Conservation (phyloP, 306 rosid genomes). For the Inga laurina region DNA sequence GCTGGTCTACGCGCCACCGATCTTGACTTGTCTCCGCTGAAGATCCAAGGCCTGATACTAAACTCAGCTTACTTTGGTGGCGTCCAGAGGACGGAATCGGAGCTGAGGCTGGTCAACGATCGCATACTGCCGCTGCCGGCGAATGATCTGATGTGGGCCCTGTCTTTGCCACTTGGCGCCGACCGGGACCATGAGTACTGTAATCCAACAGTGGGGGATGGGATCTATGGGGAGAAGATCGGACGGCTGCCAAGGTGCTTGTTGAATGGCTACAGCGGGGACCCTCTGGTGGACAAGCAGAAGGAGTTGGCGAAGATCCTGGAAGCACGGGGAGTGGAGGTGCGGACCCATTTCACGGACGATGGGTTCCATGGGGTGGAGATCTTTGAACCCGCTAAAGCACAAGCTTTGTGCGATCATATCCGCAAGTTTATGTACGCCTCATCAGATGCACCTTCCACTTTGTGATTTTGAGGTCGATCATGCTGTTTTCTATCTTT, state of each 20-base stretch:
- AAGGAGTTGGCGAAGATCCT: constrained; percentile 45
- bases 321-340: constrained; percentile 58
- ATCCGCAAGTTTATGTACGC: constrained; percentile 40
- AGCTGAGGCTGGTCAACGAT: constrained; percentile 44
- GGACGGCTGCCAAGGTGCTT: constrained; percentile 53
- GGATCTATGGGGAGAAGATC: constrained; percentile 39
- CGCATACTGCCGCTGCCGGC: constrained; percentile 48
- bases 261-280: constrained; percentile 59
- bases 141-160: constrained; percentile 65
- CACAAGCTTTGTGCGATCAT: constrained; percentile 15
- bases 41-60: constrained; percentile 55
- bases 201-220: constrained; percentile 44
- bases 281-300: constrained; percentile 71
- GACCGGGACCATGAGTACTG: constrained; percentile 69
- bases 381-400: constrained; percentile 48
- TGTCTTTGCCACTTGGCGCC: constrained; percentile 56
- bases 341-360: constrained; percentile 34
- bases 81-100: constrained; percentile 51
- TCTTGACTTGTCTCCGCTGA: constrained; percentile 41
- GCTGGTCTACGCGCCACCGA: constrained; percentile 55
- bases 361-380: constrained; percentile 74
- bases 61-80: constrained; percentile 62
- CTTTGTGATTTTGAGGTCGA: constrained; percentile 9
- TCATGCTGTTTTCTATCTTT: too few species aligned
- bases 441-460: constrained; percentile 2